Evolutionary conservation across 352 stramenopile genomes (phyloP).

Genomic region (Globisporangium parvum): DNA sequence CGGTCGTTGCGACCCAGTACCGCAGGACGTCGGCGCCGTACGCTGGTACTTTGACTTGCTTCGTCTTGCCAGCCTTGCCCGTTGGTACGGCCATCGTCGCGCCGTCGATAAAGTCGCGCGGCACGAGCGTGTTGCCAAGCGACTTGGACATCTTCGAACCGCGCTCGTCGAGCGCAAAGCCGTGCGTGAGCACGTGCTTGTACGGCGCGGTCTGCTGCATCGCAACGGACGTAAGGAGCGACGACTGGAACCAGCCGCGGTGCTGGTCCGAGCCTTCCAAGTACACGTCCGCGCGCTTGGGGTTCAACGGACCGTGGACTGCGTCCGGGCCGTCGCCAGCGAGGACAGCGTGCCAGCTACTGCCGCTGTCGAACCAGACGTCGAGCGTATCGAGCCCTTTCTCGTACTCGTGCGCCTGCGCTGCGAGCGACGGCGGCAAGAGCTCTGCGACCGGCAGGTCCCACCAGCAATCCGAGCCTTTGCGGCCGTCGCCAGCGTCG

Average conservation of each 20-base stretch:
- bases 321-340: slow-evolving; percentile 32
- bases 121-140: slow-evolving; percentile 95
- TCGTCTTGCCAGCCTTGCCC: slow-evolving; percentile 65
- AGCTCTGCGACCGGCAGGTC: slow-evolving; percentile 78
- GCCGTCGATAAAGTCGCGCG: slow-evolving; percentile 94
- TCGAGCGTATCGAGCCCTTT: slow-evolving; percentile 98
- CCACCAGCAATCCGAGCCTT: slow-evolving; percentile 97
- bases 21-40: slow-evolving; percentile 97
- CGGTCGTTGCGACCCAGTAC: slow-evolving; percentile 96
- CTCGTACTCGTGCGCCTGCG: slow-evolving; percentile 84
- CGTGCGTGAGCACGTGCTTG: slow-evolving; percentile 97
- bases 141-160: slow-evolving; percentile 99
- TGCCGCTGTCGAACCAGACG: slow-evolving; percentile 98
- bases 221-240: slow-evolving; percentile 91
- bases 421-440: slow-evolving; percentile 48
- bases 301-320: not conserved
- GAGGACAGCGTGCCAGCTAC: slow-evolving; percentile 68
- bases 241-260: slow-evolving; percentile 99
- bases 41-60: slow-evolving; percentile 65
- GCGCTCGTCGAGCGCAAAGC: slow-evolving; percentile 98
- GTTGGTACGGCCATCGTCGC: slow-evolving; percentile 56
- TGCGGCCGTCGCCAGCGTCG: slow-evolving; percentile 37
- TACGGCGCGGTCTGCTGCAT: slow-evolving; percentile 87
- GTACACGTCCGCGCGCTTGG: slow-evolving; percentile 93
- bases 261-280: slow-evolving; percentile 97